Evolutionary conservation across 2,329 filamentous ascomycete species (phyloP).

Genomic region (Amylocarpus encephaloides): DNA sequence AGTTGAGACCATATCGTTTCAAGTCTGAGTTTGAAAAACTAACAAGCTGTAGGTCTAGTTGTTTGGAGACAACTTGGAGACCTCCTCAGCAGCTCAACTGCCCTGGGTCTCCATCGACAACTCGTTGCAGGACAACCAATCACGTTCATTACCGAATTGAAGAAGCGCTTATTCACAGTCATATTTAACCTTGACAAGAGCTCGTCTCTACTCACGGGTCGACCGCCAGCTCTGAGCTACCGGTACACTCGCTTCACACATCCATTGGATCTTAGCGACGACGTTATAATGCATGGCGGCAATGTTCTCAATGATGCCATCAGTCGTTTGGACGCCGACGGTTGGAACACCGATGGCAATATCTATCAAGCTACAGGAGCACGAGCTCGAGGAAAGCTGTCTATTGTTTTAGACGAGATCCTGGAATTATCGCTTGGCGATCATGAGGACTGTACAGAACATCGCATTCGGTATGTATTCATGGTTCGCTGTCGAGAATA

Average conservation of each 20-base stretch:
- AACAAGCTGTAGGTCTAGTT: slow-evolving; percentile 27
- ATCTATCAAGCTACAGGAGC: slow-evolving; percentile 40
- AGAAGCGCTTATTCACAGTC: slow-evolving; percentile 32
- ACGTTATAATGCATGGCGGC: slow-evolving; percentile 40
- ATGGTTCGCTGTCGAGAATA: neutral
- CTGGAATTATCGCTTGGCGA: slow-evolving; percentile 44
- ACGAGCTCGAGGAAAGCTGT: slow-evolving; percentile 42
- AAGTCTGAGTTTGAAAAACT: no score
- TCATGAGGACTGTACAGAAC: slow-evolving; percentile 16
- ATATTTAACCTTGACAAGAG: slow-evolving; percentile 44
- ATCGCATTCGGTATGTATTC: slow-evolving; percentile 19
- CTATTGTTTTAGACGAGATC: slow-evolving; percentile 50
- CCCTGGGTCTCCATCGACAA: slow-evolving; percentile 27
- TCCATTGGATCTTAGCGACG: slow-evolving; percentile 49
- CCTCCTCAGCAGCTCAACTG: slow-evolving; percentile 30
- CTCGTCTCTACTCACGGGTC: slow-evolving; percentile 45
- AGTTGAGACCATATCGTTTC: no score
- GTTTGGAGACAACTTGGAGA: slow-evolving; percentile 36
- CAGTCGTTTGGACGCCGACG: slow-evolving; percentile 39
- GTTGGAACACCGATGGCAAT: slow-evolving; percentile 44
- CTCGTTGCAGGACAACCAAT: slow-evolving; percentile 13
- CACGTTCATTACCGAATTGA: slow-evolving; percentile 33
- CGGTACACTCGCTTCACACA: slow-evolving; percentile 48
- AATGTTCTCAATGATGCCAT: slow-evolving; percentile 36
- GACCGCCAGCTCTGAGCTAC: slow-evolving; percentile 46